Evolutionary conservation across 352 stramenopile genomes (phyloP).

Genomic region (Pythium biforme): DNA sequence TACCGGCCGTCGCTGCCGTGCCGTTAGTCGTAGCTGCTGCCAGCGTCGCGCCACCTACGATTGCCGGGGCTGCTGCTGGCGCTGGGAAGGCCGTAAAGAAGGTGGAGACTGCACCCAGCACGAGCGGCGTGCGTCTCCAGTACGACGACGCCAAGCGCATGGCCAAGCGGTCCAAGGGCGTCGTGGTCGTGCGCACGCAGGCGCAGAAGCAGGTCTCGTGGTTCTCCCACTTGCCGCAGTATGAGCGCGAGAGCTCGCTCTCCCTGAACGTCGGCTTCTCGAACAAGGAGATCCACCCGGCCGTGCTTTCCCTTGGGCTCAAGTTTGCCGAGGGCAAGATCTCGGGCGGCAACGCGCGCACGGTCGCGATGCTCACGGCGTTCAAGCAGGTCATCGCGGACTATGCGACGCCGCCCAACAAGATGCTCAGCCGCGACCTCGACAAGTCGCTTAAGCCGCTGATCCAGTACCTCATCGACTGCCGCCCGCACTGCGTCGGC

Average conservation of each 20-base stretch:
- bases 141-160: slow-evolving; percentile 84
- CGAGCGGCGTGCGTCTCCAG: slow-evolving; percentile 58
- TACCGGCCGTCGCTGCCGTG: neutral
- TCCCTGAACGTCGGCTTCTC: slow-evolving; percentile 73
- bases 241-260: slow-evolving; percentile 76
- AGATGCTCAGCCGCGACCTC: slow-evolving; percentile 82
- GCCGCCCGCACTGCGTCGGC: slow-evolving; percentile 90
- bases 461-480: slow-evolving; percentile 95
- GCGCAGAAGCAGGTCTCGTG: slow-evolving; percentile 82
- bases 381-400: slow-evolving; percentile 91
- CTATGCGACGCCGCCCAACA: slow-evolving; percentile 79
- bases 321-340: slow-evolving; percentile 91
- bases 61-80: neutral
- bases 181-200: slow-evolving; percentile 66
- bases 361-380: slow-evolving; percentile 92
- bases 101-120: slow-evolving; percentile 24
- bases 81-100: slow-evolving; percentile 45
- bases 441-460: slow-evolving; percentile 90
- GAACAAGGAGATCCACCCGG: slow-evolving; percentile 84
- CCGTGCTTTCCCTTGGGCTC: slow-evolving; percentile 89
- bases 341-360: slow-evolving; percentile 89
- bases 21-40: neutral
- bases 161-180: slow-evolving; percentile 66
- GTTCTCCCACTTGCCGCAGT: slow-evolving; percentile 85
- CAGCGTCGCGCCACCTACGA: neutral